Evolutionary conservation across 192 early-diverging fungal genomes (phyloP), one percentile per base, ranked within the genome.

Genomic region (Mortierella alpina): DNA sequence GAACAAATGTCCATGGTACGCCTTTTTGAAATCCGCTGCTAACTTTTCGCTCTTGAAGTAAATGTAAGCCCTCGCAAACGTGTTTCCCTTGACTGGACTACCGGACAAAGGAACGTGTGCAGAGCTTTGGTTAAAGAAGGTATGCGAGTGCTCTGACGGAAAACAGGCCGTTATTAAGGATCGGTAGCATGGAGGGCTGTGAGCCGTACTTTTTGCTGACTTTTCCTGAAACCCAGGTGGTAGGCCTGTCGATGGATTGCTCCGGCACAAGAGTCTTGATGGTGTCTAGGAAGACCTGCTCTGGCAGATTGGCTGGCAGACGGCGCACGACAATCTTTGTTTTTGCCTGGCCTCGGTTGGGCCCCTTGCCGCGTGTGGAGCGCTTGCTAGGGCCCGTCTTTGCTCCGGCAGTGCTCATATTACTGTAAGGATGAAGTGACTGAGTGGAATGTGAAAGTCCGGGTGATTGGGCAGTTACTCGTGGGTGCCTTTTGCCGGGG

Each of bases 1-100:
- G 75, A 94, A 96, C 1, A 90, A 59, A 73, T 95, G 93, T 9
- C 93, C 93, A 82, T 93, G 89, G 69, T 89, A 96, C n/a, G 82
- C 85, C 62, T 87, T 89, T 70, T 87, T 90, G 81, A 96, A 96
- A 22, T 90, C 90, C 53, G 93, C 48, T 8, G 95, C 85, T 6
- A 86, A 79, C 31, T 95, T 93, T 63, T 87, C 80, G 42, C 66
- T 84, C 46, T 87, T 91, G 68, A 96, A 95, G 62, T 91, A 87
- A 45, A 96, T 76, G 75, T 96, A 95, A 1, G 91, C 92, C 11
- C 93, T 81, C 17, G 95, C 92, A 69, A 90, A 92, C 0, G 88
- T 82, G 54, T 71, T 85, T 59, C 90, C 89, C 72, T 95, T 96
- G 67, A 89, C 89, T 72, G 93, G 91, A 68, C 92, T 95, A 71